A percentile compares a stretch with the other conserved stretches of the same genome.
Conservation (phyloP, 495 filamentous ascomycete genomes). For the Penicillium crystallinum region DNA sequence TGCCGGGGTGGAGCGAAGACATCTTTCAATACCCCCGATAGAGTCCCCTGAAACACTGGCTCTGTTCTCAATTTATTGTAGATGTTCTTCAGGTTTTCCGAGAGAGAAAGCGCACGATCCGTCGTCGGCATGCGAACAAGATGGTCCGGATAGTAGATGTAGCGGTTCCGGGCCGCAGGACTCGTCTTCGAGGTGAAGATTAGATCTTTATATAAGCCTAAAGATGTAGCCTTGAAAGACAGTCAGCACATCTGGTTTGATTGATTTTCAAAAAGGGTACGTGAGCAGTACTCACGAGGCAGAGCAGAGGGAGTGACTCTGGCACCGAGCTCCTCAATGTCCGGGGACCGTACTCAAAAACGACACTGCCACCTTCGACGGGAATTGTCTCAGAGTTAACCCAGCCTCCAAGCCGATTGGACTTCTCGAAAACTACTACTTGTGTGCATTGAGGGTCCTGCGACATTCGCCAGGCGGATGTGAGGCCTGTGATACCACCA, state of each 20-base stretch:
- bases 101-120: conserved; percentile 16
- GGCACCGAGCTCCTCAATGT: conserved; percentile 57
- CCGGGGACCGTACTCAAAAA: conserved; percentile 84
- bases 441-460: conserved; percentile 52
- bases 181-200: conserved; percentile 47
- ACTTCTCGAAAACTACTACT: conserved; percentile 77
- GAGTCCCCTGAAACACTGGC: conserved; percentile 55
- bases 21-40: conserved; percentile 41
- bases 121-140: conserved; percentile 64
- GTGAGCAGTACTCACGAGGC: conserved; percentile 46
- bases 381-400: conserved; percentile 60
- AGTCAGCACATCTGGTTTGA: neutral
- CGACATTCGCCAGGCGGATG: conserved; percentile 68
- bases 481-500: conserved; percentile 86
- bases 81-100: conserved; percentile 21
- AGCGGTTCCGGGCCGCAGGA: conserved; percentile 59
- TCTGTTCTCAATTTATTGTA: conserved; percentile 49
- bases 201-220: conserved; percentile 60
- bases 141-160: conserved; percentile 87
- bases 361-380: conserved; percentile 55
- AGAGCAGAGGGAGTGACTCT: conserved; percentile 44
- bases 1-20: conserved; percentile 20
- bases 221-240: conserved; percentile 50
- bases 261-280: neutral
- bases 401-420: conserved; percentile 74